These are phyloP conservation scores for Lizonia empirigonia DNA, from an alignment of 2,329 filamentous ascomycete genomes.

Conservation along the genomic window DNA sequence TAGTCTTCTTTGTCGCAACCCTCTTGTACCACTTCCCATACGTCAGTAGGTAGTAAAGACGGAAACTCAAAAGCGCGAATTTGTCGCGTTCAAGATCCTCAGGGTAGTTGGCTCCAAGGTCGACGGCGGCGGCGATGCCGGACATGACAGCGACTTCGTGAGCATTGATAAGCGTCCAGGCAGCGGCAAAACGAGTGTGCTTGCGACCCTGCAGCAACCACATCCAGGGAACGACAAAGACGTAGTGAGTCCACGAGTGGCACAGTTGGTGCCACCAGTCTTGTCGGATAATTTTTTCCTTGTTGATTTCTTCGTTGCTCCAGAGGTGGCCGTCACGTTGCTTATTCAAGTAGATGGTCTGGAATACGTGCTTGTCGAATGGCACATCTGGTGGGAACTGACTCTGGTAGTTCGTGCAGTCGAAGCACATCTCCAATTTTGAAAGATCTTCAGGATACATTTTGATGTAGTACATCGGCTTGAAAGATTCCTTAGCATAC, in stretches of 20 bases:
- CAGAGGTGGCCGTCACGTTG: constrained; percentile 60
- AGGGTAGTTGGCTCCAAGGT: constrained; percentile 68
- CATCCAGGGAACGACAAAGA: constrained; percentile 71
- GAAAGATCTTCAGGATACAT: constrained; percentile 61
- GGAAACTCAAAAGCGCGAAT: constrained; percentile 65
- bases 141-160: constrained; percentile 74
- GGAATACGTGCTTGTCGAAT: constrained; percentile 69
- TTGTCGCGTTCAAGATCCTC: constrained; percentile 67
- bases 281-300: constrained; percentile 64
- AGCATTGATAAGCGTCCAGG: constrained; percentile 73
- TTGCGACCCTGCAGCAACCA: constrained; percentile 72
- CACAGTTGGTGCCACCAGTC: constrained; percentile 73
- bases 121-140: constrained; percentile 72
- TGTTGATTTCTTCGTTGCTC: constrained; percentile 64
- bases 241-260: constrained; percentile 67
- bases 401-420: constrained; percentile 76
- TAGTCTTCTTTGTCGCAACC: constrained; percentile 49
- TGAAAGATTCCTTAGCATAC: constrained; percentile 59
- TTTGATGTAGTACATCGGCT: constrained; percentile 70
- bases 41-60: constrained; percentile 65
- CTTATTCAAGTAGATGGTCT: constrained; percentile 71
- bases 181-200: constrained; percentile 66
- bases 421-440: constrained; percentile 69
- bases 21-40: constrained; percentile 67
- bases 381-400: constrained; percentile 65